Percentiles rank a stretch among this genome's conserved stretches.
Evolutionary conservation across 495 filamentous ascomycete species (phyloP).

Genomic region (Aspergillus mulundensis): DNA sequence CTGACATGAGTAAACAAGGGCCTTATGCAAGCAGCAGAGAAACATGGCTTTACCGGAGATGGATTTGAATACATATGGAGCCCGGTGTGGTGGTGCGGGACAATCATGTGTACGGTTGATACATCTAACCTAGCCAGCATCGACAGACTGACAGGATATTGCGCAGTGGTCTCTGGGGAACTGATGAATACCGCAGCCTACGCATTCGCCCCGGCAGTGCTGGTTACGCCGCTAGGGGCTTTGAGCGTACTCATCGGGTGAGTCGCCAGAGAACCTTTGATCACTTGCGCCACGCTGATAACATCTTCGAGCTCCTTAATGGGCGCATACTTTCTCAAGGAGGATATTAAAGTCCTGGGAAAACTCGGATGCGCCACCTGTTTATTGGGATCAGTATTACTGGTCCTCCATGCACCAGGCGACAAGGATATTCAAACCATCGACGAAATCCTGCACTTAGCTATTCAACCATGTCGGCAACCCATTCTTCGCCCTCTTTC

Average conservation of each 20-base stretch:
- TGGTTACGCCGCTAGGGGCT: slow-evolving; percentile 91
- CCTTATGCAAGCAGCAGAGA: slow-evolving; percentile 80
- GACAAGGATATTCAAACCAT: slow-evolving; percentile 85
- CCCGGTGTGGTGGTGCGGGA: slow-evolving; percentile 93
- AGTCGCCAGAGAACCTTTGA: neutral
- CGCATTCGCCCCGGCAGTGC: slow-evolving; percentile 93
- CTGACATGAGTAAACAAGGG: slow-evolving; percentile 49
- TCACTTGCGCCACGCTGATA: slow-evolving; percentile 24
- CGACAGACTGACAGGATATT: slow-evolving; percentile 16
- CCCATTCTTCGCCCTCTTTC: neutral
- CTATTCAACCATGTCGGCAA: slow-evolving; percentile 54
- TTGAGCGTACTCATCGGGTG: slow-evolving; percentile 90
- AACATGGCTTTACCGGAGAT: slow-evolving; percentile 93
- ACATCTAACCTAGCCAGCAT: neutral
- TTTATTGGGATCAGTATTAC: slow-evolving; percentile 91
- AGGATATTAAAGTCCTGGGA: slow-evolving; percentile 80
- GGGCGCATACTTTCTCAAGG: slow-evolving; percentile 91
- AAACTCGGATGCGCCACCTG: slow-evolving; percentile 95
- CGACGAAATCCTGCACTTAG: slow-evolving; percentile 81
- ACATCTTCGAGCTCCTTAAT: slow-evolving; percentile 63
- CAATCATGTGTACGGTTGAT: slow-evolving; percentile 66
- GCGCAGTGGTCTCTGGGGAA: slow-evolving; percentile 73
- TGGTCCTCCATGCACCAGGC: slow-evolving; percentile 93
- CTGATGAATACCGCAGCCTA: slow-evolving; percentile 96
- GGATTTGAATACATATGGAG: slow-evolving; percentile 89